phyloP scores from a whole-genome alignment of 345 rosid genomes.

The Murraya paniculata region DNA sequence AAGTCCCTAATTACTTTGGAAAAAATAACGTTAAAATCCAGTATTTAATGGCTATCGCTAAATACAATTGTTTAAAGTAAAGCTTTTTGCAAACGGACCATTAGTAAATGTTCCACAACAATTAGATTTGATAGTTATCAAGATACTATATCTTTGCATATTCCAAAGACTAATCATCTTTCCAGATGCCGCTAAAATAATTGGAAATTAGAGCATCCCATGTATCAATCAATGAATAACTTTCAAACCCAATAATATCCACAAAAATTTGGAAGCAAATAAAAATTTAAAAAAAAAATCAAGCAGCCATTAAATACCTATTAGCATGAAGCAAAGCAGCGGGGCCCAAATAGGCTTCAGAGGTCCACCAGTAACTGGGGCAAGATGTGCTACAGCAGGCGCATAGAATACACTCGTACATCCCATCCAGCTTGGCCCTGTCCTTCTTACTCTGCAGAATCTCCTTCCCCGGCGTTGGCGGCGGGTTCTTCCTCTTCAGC shows the following conservation, averaged over 20 bases:
- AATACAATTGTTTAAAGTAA: too few relatives aligned
- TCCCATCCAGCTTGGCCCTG: constrained; percentile 89
- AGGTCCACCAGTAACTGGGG: constrained; percentile 99
- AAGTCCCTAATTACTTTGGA: not conserved
- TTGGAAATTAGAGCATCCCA: not conserved
- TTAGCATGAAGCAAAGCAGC: constrained; percentile 95
- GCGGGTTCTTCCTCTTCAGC: constrained; percentile 88
- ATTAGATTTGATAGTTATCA: not conserved
- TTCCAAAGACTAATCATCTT: not conserved
- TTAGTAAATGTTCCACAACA: not conserved
- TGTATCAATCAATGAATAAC: not conserved
- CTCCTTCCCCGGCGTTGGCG: constrained; percentile 69
- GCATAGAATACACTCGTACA: constrained; percentile 94
- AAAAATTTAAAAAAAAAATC: not conserved
- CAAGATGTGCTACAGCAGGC: constrained; percentile 94
- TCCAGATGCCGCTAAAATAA: not conserved
- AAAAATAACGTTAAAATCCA: not conserved
- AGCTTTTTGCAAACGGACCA: not conserved
- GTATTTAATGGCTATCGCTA: too few relatives aligned
- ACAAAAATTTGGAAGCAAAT: not conserved
- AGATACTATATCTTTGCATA: too few relatives aligned
- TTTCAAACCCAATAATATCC: not conserved
- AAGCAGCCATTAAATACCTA: constrained; percentile 36
- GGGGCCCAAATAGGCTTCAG: constrained; percentile 90
- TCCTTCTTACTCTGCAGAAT: constrained; percentile 85